Evolutionary conservation across 495 filamentous ascomycete species (phyloP).

Genomic region (Friedmanniomyces simplex): DNA sequence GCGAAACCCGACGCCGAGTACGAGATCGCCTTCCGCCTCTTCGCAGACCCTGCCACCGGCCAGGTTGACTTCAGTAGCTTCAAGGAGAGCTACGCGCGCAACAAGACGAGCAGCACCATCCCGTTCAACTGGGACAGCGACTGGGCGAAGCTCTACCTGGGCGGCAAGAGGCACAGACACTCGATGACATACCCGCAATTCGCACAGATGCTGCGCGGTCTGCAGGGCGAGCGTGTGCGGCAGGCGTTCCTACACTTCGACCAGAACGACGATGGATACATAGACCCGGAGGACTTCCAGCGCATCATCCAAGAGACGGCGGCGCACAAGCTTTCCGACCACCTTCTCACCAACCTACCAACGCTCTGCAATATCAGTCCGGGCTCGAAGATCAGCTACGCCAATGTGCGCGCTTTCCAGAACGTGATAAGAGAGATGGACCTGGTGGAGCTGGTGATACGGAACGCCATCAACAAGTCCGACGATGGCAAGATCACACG

Average conservation of each 20-base stretch:
- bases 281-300: conserved; percentile 91
- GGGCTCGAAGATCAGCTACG: conserved; percentile 89
- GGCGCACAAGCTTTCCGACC: conserved; percentile 94
- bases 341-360: conserved; percentile 85
- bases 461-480: conserved; percentile 74
- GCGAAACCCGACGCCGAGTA: conserved; percentile 95
- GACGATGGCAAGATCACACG: conserved; percentile 85
- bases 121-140: conserved; percentile 96
- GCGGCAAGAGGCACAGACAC: conserved; percentile 71
- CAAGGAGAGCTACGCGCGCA: conserved; percentile 64
- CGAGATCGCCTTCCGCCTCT: conserved; percentile 94
- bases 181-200: conserved; percentile 93
- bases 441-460: conserved; percentile 81
- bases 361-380: conserved; percentile 91
- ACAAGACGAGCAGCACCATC: conserved; percentile 69
- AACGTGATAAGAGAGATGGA: conserved; percentile 98
- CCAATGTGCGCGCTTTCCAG: conserved; percentile 93
- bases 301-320: conserved; percentile 88
- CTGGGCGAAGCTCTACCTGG: conserved; percentile 93
- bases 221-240: conserved; percentile 89
- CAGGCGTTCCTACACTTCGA: conserved; percentile 92
- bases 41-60: conserved; percentile 74
- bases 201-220: conserved; percentile 90
- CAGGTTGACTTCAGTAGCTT: conserved; percentile 81
- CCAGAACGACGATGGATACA: conserved; percentile 91